Conservation (phyloP, 2,329 filamentous ascomycete species). For the Stachybotrys chartarum region DNA sequence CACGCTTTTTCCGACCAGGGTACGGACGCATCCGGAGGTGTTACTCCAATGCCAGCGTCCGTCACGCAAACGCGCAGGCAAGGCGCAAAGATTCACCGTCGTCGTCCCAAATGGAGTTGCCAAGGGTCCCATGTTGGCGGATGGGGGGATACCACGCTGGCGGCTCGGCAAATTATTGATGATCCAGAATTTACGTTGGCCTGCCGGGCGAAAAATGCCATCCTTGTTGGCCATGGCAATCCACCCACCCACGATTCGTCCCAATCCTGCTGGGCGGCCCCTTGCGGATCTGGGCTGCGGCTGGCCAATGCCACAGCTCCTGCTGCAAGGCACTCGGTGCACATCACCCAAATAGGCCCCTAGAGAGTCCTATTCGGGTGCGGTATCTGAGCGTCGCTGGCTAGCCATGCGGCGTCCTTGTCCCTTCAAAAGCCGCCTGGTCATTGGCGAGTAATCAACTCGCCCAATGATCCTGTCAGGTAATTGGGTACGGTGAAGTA, state of each 20-base stretch:
- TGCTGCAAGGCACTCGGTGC: no score
- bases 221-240: neutral
- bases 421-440: no score
- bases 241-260: neutral
- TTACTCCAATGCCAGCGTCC: neutral
- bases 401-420: no score
- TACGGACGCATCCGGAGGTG: neutral
- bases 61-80: neutral
- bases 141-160: neutral
- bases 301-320: no score
- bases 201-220: neutral
- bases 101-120: neutral
- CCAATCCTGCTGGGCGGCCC: no score
- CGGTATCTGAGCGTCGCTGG: no score
- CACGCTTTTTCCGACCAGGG: neutral
- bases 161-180: neutral
- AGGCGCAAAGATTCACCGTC: neutral
- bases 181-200: neutral
- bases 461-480: no score
- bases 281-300: no score
- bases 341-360: no score
- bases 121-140: neutral
- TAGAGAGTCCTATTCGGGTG: no score
- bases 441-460: no score
- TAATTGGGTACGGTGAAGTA: no score